A percentile compares a stretch with the other conserved stretches of the same genome.
phyloP scores from a whole-genome alignment of 2,329 filamentous ascomycete species.

The Volutella citrinella region DNA sequence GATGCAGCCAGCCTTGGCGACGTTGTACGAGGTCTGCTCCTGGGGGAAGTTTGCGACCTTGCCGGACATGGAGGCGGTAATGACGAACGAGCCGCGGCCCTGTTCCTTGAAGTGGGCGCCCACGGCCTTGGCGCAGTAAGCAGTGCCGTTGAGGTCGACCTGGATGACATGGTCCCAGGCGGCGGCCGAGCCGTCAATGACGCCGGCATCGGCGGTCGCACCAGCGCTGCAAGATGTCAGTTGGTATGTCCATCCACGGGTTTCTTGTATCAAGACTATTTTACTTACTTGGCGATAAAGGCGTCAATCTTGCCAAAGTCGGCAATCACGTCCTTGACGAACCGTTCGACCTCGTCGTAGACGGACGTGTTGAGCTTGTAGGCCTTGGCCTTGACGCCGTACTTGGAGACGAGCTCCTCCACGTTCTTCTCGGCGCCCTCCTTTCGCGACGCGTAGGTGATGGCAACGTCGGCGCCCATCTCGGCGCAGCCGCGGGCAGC shows the following conservation, averaged over 20 bases:
- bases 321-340: constrained; percentile 60
- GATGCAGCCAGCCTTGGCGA: constrained; percentile 56
- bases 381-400: constrained; percentile 64
- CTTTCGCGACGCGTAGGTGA: constrained; percentile 71
- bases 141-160: constrained; percentile 65
- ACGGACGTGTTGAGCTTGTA: constrained; percentile 59
- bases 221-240: constrained; percentile 56
- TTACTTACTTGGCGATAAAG: constrained; percentile 69
- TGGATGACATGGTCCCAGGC: constrained; percentile 64
- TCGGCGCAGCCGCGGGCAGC: constrained; percentile 69
- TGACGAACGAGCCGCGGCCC: constrained; percentile 63
- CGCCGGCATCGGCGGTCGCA: constrained; percentile 63
- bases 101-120: constrained; percentile 63
- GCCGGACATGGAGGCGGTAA: constrained; percentile 68
- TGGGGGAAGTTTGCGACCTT: constrained; percentile 71
- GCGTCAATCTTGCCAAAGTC: constrained; percentile 74
- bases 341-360: constrained; percentile 47
- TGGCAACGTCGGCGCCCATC: constrained; percentile 66
- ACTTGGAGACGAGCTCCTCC: constrained; percentile 60
- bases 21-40: constrained; percentile 65
- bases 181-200: constrained; percentile 65
- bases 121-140: constrained; percentile 63
- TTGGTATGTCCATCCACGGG: constrained; percentile 53
- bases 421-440: constrained; percentile 65
- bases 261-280: constrained; percentile 40